Conservation (phyloP, 305 asterid genomes). For the Withania somnifera region DNA sequence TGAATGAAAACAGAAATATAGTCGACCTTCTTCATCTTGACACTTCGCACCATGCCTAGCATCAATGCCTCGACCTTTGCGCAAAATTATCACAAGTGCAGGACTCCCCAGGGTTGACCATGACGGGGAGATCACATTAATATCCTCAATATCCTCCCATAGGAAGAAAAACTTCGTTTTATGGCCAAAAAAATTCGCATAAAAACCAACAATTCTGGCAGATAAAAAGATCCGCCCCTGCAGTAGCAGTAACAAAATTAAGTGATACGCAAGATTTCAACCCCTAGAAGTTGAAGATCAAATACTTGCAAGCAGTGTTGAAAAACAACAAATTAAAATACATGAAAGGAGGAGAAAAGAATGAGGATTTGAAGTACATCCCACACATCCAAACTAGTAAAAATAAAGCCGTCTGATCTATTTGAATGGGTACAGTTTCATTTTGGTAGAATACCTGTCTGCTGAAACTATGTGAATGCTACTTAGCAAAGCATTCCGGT, state of each 20-base stretch:
- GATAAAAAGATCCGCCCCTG: conserved; percentile 88
- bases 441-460: neutral
- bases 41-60: conserved; percentile 71
- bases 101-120: conserved; percentile 76
- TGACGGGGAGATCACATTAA: conserved; percentile 72
- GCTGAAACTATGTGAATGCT: neutral
- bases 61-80: conserved; percentile 62
- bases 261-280: neutral
- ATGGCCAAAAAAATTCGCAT: conserved; percentile 77
- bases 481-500: neutral
- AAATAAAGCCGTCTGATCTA: neutral
- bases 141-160: conserved; percentile 91
- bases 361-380: neutral
- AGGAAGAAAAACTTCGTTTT: conserved; percentile 72
- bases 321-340: neutral
- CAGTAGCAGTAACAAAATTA: conserved; percentile 12
- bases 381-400: neutral
- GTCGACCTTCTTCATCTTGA: conserved; percentile 65
- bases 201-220: conserved; percentile 79
- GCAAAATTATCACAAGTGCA: conserved; percentile 53
- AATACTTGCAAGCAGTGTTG: neutral
- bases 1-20: conserved; percentile 76
- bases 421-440: neutral
- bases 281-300: neutral
- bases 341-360: neutral